Evolutionary conservation across 257 asterid genomes (phyloP).

Genomic region (Solanum bulbocastanum): DNA sequence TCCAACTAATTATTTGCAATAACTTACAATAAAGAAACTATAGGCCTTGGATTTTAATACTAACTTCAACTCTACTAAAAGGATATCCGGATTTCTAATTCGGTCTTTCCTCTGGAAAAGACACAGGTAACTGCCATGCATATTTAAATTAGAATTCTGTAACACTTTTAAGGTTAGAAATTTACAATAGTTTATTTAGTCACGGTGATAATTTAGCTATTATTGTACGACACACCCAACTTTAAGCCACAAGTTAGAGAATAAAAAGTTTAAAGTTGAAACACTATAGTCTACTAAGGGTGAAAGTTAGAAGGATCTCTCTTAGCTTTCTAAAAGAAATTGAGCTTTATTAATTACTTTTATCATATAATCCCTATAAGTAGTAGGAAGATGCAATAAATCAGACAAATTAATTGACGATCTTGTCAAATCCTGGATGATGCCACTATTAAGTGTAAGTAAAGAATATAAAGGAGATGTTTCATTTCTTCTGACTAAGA

Average conservation of each 20-base stretch:
- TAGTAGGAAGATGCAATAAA: constrained; percentile 69
- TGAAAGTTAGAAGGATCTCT: neutral
- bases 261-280: neutral
- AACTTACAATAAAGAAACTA: neutral
- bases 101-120: neutral
- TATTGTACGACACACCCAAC: neutral
- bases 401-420: neutral
- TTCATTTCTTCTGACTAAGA: neutral
- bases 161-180: neutral
- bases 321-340: neutral
- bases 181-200: neutral
- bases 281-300: neutral
- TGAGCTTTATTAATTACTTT: neutral
- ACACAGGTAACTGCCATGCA: neutral
- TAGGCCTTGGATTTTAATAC: neutral
- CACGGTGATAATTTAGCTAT: neutral
- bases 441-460: neutral
- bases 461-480: neutral
- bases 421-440: neutral
- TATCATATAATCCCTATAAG: neutral
- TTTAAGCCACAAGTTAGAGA: neutral
- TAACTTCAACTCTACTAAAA: neutral
- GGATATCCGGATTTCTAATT: neutral
- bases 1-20: neutral
- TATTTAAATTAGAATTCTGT: neutral